These are phyloP conservation scores for Trypethelium eluteriae DNA, from an alignment of 495 filamentous ascomycete genomes.

Conservation along the genomic window DNA sequence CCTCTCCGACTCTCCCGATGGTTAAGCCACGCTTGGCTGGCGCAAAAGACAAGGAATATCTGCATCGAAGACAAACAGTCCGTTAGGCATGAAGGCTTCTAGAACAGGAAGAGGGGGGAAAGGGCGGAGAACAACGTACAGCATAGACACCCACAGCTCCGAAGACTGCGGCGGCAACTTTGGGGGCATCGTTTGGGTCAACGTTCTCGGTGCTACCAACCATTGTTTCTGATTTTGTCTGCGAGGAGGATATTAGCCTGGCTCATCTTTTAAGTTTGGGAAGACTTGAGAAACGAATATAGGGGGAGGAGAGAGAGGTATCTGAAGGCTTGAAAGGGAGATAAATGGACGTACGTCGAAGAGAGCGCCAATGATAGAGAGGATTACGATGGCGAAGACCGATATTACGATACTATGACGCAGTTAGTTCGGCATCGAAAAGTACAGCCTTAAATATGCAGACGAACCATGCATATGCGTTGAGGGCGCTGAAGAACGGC, in stretches of 20 bases:
- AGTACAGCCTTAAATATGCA: slow-evolving; percentile 10
- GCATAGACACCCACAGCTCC: slow-evolving; percentile 76
- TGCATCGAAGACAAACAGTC: slow-evolving; percentile 31
- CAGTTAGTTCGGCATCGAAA: neutral
- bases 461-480: slow-evolving; percentile 84
- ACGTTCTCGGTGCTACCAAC: slow-evolving; percentile 63
- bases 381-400: slow-evolving; percentile 77
- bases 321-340: neutral
- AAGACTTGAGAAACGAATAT: neutral
- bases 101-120: neutral
- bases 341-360: slow-evolving; percentile 51
- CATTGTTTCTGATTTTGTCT: slow-evolving; percentile 69
- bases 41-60: slow-evolving; percentile 87
- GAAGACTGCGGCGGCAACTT: slow-evolving; percentile 76
- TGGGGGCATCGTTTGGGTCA: slow-evolving; percentile 57
- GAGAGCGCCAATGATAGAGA: slow-evolving; percentile 71
- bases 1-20: slow-evolving; percentile 67
- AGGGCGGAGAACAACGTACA: slow-evolving; percentile 47
- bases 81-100: slow-evolving; percentile 6
- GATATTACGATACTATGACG: slow-evolving; percentile 71
- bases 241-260: slow-evolving; percentile 11
- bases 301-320: neutral
- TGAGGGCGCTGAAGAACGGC: slow-evolving; percentile 79
- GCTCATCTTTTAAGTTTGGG: no score
- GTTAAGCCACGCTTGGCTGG: slow-evolving; percentile 74